phyloP scores from a whole-genome alignment of 805 yeast genomes.

The Candida lessepsii region DNA sequence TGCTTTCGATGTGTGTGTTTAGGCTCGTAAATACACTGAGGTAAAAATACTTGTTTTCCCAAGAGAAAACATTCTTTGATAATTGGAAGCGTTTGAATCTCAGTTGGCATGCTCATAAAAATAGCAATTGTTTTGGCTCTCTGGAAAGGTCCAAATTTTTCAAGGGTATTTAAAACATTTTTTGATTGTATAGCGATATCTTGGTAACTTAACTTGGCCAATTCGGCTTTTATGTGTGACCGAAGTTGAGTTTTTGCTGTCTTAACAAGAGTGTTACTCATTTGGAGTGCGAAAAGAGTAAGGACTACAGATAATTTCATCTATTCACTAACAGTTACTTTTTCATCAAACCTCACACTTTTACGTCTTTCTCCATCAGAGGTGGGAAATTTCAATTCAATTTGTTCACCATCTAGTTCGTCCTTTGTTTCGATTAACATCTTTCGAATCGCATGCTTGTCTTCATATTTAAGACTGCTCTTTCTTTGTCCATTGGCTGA shows the following conservation, averaged over 20 bases:
- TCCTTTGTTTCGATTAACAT: conserved; percentile 43
- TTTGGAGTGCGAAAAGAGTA: not conserved
- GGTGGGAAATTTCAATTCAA: conserved; percentile 47
- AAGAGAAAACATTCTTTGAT: conserved; percentile 51
- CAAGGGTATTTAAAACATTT: conserved; percentile 20
- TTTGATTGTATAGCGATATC: conserved; percentile 26
- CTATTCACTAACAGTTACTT: conserved; percentile 34
- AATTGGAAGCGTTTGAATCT: conserved; percentile 58
- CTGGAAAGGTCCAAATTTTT: conserved; percentile 34
- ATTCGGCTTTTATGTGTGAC: conserved; percentile 21
- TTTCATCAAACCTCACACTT: conserved; percentile 64
- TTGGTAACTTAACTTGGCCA: conserved; percentile 17
- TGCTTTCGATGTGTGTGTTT: conserved; percentile 30
- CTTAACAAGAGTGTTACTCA: conserved; percentile 6
- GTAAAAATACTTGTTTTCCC: conserved; percentile 56
- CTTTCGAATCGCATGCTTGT: conserved; percentile 38
- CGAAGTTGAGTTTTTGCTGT: conserved; percentile 28
- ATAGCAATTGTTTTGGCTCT: conserved; percentile 55
- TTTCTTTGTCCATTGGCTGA: too few species aligned
- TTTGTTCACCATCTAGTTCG: conserved; percentile 38
- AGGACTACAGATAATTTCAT: not conserved
- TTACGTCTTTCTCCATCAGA: conserved; percentile 49
- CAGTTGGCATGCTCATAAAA: conserved; percentile 80
- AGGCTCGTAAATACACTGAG: conserved; percentile 44
- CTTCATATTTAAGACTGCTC: conserved; percentile 14